Conservation (phyloP, 1,284 basidiomycete species). For the Cryptococcus sp. region DNA sequence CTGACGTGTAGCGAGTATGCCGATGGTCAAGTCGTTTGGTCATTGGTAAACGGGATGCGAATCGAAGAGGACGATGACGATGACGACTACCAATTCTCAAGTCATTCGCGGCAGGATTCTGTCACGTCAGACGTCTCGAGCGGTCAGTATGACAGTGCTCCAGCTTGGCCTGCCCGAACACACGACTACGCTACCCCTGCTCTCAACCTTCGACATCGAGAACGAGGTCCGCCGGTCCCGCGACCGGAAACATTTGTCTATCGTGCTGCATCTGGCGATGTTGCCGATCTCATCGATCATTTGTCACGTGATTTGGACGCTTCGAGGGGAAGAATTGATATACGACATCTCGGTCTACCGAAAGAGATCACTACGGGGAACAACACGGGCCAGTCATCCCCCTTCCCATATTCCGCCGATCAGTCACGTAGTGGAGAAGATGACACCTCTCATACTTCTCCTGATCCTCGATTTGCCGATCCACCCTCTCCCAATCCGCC, state of each 20-base stretch:
- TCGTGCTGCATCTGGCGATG: slow-evolving; percentile 36
- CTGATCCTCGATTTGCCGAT: slow-evolving; percentile 26
- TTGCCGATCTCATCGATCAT: slow-evolving; percentile 45
- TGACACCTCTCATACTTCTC: slow-evolving; percentile 1
- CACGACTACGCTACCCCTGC: not conserved
- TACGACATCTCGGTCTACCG: slow-evolving; percentile 12
- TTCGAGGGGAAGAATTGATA: slow-evolving; percentile 38
- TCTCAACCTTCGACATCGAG: slow-evolving; percentile 17
- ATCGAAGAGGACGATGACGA: slow-evolving; percentile 3
- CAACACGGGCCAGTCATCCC: slow-evolving; percentile 2
- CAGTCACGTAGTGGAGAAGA: not conserved
- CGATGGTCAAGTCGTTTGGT: slow-evolving; percentile 43
- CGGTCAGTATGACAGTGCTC: slow-evolving; percentile 1
- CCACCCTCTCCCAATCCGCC: slow-evolving; percentile 16
- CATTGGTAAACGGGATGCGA: slow-evolving; percentile 38
- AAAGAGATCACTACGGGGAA: slow-evolving; percentile 4
- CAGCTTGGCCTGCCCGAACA: not conserved
- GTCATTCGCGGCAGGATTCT: not conserved
- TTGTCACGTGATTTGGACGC: slow-evolving; percentile 29
- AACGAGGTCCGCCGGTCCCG: slow-evolving; percentile 1
- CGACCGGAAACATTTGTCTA: slow-evolving; percentile 37
- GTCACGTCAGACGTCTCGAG: not conserved
- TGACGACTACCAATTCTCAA: slow-evolving; percentile 8
- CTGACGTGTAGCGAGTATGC: slow-evolving; percentile 32
- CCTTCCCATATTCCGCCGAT: not conserved